Percentiles rank a stretch among this genome's conserved stretches.
These are phyloP conservation scores for Rhodotorula sp. DNA, from an alignment of 1,284 basidiomycete genomes.

Conservation along the genomic window DNA sequence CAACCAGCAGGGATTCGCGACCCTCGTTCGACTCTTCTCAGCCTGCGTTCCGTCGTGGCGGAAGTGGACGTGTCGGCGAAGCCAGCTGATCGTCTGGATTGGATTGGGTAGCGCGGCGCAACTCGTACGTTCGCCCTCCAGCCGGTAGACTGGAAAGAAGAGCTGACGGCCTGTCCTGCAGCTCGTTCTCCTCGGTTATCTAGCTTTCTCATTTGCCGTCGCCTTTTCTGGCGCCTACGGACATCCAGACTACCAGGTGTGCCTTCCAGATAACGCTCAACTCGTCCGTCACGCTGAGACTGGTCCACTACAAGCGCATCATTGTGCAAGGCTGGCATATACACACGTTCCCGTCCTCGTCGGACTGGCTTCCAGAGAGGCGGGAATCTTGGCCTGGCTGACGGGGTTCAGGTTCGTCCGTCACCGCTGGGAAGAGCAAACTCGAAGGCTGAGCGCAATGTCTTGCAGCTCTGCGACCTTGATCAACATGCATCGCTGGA, in stretches of 20 bases:
- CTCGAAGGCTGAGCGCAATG: not conserved
- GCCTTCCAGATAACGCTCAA: too few species aligned
- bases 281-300: too few species aligned
- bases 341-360: slow-evolving; percentile 13
- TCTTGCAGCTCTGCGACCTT: not conserved
- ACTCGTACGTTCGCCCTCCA: not conserved
- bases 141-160: not conserved
- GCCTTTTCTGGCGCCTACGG: slow-evolving; percentile 9
- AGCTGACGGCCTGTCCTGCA: not conserved
- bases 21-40: not conserved
- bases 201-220: slow-evolving; percentile 5
- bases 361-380: slow-evolving; percentile 11
- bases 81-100: not conserved
- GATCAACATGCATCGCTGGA: slow-evolving; percentile 16
- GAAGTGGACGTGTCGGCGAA: slow-evolving; percentile 7
- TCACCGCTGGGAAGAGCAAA: too few species aligned
- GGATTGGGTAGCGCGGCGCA: slow-evolving; percentile 2
- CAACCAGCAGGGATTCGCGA: not conserved
- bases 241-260: slow-evolving; percentile 12
- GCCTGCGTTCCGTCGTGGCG: slow-evolving; percentile 3
- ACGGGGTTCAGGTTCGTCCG: not conserved
- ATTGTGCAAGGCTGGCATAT: slow-evolving; percentile 12
- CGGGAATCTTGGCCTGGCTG: slow-evolving; percentile 16
- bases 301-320: slow-evolving; percentile 2
- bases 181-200: slow-evolving; percentile 5